phyloP scores from a whole-genome alignment of 2,329 filamentous ascomycete species.

The Colletotrichum higginsianum region DNA sequence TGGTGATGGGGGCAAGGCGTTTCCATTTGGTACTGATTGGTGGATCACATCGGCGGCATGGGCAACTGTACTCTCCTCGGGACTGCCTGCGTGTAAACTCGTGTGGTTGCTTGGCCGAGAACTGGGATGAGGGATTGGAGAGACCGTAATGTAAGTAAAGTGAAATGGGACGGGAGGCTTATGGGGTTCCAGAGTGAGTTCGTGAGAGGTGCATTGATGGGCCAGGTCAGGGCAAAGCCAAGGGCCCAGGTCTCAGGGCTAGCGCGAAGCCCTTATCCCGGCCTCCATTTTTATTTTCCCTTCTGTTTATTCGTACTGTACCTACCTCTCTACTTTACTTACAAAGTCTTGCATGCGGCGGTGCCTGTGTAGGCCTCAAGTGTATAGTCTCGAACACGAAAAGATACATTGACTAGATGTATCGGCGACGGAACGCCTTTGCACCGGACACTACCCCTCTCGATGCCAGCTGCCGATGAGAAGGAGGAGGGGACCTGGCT shows the following conservation, averaged over 20 bases:
- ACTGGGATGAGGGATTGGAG: background rate
- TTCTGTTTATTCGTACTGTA: background rate
- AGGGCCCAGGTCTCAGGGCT: constrained; percentile 1
- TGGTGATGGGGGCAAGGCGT: background rate
- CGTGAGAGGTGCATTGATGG: constrained; percentile 2
- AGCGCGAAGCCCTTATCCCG: constrained; percentile 14
- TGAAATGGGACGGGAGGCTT: background rate
- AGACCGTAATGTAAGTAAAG: background rate
- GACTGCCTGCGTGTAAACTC: background rate
- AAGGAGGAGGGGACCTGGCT: background rate
- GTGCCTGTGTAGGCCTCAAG: background rate
- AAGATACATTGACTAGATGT: background rate
- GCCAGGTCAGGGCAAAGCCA: constrained; percentile 9
- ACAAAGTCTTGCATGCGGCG: constrained; percentile 2
- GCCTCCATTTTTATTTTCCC: constrained; percentile 13
- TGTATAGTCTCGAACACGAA: background rate
- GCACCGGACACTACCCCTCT: background rate
- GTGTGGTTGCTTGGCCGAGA: background rate
- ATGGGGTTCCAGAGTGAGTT: constrained; percentile 3
- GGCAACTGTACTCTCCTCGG: constrained; percentile 4
- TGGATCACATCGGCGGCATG: background rate
- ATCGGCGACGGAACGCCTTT: background rate
- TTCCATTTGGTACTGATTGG: background rate
- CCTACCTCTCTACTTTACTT: background rate
- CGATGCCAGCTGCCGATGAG: background rate